phyloP scores from a whole-genome alignment of 495 filamentous ascomycete genomes.

The Cercophora samala region DNA sequence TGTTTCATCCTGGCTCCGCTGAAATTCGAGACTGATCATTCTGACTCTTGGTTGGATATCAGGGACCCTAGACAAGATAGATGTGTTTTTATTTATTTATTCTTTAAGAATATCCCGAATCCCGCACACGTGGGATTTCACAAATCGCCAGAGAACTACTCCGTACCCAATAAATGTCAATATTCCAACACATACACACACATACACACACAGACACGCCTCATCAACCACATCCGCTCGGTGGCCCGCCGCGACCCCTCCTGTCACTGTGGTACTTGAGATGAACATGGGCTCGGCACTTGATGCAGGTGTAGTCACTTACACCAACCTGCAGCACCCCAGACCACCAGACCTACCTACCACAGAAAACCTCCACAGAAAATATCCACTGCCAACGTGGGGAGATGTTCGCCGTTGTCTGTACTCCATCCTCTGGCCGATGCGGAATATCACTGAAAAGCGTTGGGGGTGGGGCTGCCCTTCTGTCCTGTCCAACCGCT shows the following conservation, averaged over 20 bases:
- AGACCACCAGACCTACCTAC: not conserved
- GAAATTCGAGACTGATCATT: not conserved
- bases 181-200: not conserved
- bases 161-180: not conserved
- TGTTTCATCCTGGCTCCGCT: constrained; percentile 15
- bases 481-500: not conserved
- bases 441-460: not conserved
- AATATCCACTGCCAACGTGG: too few relatives aligned
- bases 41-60: not conserved
- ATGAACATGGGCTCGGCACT: not conserved
- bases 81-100: not conserved
- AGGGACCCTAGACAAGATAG: not conserved
- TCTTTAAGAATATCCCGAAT: not conserved
- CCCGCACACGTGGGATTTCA: not conserved
- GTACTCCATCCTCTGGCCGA: not conserved
- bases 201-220: too few relatives aligned
- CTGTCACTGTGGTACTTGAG: not conserved
- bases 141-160: not conserved
- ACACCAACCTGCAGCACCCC: not conserved
- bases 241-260: not conserved
- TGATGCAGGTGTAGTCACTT: not conserved
- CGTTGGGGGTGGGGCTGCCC: not conserved
- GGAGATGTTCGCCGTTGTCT: not conserved
- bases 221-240: not conserved
- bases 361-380: not conserved